These are phyloP conservation scores for Penicillium sp. DNA, from an alignment of 2,329 filamentous ascomycete genomes.

Conservation along the genomic window DNA sequence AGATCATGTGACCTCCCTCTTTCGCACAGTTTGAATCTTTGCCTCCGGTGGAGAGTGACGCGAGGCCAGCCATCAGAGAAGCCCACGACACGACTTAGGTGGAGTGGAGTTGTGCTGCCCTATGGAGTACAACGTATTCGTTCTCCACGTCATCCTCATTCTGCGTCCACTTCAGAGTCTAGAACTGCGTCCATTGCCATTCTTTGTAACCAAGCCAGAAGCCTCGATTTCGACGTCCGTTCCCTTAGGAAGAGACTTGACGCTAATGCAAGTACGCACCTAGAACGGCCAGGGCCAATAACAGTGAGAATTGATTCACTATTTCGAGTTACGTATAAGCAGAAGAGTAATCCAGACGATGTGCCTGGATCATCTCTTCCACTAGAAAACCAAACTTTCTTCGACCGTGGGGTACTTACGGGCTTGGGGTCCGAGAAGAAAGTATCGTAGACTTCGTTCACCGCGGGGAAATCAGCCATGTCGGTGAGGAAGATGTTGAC, in stretches of 20 bases:
- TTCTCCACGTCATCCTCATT: constrained; percentile 2
- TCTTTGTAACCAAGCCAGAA: constrained; percentile 39
- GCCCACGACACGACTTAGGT: not conserved
- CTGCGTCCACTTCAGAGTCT: constrained; percentile 14
- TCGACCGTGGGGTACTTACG: constrained; percentile 14
- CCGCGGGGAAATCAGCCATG: constrained; percentile 66
- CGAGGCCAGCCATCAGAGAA: not conserved
- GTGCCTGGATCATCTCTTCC: not conserved
- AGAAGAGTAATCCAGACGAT: not conserved
- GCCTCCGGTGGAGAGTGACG: not conserved
- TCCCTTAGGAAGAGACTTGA: constrained; percentile 51
- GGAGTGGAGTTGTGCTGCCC: constrained; percentile 3
- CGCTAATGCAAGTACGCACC: constrained; percentile 50
- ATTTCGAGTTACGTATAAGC: not conserved
- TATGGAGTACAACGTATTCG: not conserved
- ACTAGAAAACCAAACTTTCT: not conserved
- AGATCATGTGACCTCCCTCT: constrained; percentile 3
- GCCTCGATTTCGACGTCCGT: constrained; percentile 58
- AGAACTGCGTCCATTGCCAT: constrained; percentile 12
- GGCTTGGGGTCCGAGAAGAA: constrained; percentile 29
- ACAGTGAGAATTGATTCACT: constrained; percentile 3
- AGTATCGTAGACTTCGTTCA: constrained; percentile 72
- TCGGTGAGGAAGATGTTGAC: constrained; percentile 64
- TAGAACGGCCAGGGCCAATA: constrained; percentile 7
- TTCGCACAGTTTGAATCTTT: not conserved